Base-by-base conservation (phyloP, 768 basidiomycete species). In the Galerina marginata region DNA sequence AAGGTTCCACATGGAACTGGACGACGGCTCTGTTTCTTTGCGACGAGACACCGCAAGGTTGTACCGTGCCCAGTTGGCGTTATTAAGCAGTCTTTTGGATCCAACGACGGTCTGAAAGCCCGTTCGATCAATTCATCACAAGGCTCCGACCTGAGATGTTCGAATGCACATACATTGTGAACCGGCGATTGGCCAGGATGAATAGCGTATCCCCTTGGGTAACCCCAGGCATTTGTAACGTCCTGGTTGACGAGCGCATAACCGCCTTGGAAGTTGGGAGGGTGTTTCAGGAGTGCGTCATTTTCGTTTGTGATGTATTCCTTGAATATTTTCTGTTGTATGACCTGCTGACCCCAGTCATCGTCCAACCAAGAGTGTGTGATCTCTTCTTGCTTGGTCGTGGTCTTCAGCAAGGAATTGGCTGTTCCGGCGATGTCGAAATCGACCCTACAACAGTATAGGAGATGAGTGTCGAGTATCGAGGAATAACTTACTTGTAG, bases 1-100 rank as follows among this genome's bases (percentile, higher is more conserved):
- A 56, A 84, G 75, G 69, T 88, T 89, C 86, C 87, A 90, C 73
- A 81, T 80, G 43, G 76, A 77, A 59, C 83, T 85, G 12, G 83
- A 84, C 0, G 76, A 74, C 2, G 83, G 86, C 70, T 90, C 88
- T 1, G 80, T 81, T 16, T 89, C 88, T 70, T 90, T 87, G 38
- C 83, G 78, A 54, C 70, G 73, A 15, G 85, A 82, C 11, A 88
- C 81, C 1, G 85, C 84, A 4, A 88, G 71, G 67, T 86, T 85
- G 67, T 88, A 85, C 37, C 84, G 80, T 2, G 87, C 87, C 84
- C 87, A 90, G 65, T 89, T 85, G 3, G 82, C 86, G 54, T 88
- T 89, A 37, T 86, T 81, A 49, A 83, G 70, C 7, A 86, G 75
- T 1, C 86, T 79, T 71, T 87, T 88, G 37, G 82, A 85, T 5